Evolutionary conservation across 108 stramenopile species (phyloP), one percentile per base, ranked within the genome.

Genomic region (Cylindrotheca fusiformis): DNA sequence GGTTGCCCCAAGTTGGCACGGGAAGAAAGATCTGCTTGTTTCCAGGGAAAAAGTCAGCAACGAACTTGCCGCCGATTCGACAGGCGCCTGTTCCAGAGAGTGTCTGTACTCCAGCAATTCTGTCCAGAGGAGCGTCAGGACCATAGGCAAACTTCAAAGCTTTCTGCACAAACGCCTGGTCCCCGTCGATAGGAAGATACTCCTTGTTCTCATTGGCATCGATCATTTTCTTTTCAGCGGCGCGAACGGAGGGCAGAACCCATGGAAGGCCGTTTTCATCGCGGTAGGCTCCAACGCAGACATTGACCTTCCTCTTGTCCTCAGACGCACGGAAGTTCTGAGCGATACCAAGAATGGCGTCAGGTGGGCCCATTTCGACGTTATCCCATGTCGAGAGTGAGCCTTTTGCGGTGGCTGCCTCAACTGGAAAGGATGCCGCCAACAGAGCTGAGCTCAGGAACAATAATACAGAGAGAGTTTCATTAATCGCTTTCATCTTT

Each of bases 31-130:
- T 94, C 48, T 71, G 59, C 29, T 48, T 77, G n/a, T 53, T 55
- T 49, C 36, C 56, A 4, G 82, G 78, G 1, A 62, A 74, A 67
- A 96, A 97, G 49, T 71, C 58, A 28, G 80, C 74, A 17, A 96
- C 63, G 62, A 98, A 93, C 55, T 95, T 85, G 1, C 96, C 97
- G 32, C 82, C 86, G 26, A 99, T 80, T 24, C 97, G 92, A 72
- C 95, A 95, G 3, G 96, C 97, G 21, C 99, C 99, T 4, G 99
- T 99, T 20, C 99, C 99, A 44, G 89, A 92, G 29, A 99, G 69
- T 1, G 95, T 78, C 71, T 98, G 98, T 20, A 97, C 91, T 41
- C 87, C 96, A 4, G 93, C 93, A 49, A 95, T 76, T 28, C 76
- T 79, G 24, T 93, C 70, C 48, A 88, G 55, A 18, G 76, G 67